Evolutionary conservation across 805 yeast genomes (phyloP).

Genomic region (Sugiyamaella lignohabitans): DNA sequence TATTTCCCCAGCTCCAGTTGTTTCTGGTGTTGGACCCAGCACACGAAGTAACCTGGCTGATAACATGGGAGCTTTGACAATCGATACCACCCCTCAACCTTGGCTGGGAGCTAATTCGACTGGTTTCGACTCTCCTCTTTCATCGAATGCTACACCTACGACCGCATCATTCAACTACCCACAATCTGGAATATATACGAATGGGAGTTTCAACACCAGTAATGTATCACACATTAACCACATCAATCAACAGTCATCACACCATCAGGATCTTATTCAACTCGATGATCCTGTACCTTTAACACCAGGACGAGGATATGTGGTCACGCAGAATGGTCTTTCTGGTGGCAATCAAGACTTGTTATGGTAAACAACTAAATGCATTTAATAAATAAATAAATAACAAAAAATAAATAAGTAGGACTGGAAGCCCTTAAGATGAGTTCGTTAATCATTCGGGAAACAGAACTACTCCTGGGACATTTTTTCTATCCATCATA

Average conservation of each 20-base stretch:
- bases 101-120: not conserved
- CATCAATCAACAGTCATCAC: not conserved
- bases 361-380: constrained; percentile 12
- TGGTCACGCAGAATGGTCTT: constrained; percentile 17
- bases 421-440: no score
- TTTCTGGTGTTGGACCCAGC: not conserved
- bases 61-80: not conserved
- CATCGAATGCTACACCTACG: constrained; percentile 2
- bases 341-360: constrained; percentile 11
- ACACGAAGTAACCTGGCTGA: not conserved
- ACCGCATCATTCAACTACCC: not conserved
- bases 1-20: not conserved
- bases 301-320: not conserved
- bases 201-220: not conserved
- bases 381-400: not conserved
- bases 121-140: not conserved
- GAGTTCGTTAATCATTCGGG: not conserved
- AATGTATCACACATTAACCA: not conserved
- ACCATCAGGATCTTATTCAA: constrained; percentile 6
- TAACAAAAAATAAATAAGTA: not conserved
- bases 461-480: not conserved
- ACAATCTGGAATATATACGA: not conserved
- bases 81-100: not conserved
- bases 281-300: constrained; percentile 1
- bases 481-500: not conserved